phyloP scores from a whole-genome alignment of 805 yeast species.

The Nakazawaea populi region DNA sequence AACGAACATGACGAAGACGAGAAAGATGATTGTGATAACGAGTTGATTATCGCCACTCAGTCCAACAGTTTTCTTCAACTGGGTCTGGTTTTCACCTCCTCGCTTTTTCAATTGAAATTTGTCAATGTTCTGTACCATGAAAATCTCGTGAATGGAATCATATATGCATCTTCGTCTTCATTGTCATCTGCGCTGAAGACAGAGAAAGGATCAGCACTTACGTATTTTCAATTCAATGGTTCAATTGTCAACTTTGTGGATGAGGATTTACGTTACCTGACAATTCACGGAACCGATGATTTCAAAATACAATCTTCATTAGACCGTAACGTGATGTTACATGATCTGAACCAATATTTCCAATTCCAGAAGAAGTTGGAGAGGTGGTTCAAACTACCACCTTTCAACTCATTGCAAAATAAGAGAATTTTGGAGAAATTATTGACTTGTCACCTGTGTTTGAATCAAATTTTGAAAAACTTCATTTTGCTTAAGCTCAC shows the following conservation, averaged over 20 bases:
- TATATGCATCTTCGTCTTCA: not conserved
- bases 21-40: not conserved
- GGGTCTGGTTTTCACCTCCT: not conserved
- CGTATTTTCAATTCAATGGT: constrained; percentile 17
- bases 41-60: not conserved
- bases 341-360: constrained; percentile 19
- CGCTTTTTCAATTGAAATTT: not conserved
- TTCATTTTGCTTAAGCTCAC: constrained; percentile 23
- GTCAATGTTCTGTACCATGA: constrained; percentile 1
- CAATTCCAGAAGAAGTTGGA: constrained; percentile 23
- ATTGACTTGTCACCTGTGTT: constrained; percentile 23
- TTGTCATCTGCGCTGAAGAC: too few relatives aligned
- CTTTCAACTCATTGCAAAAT: constrained; percentile 25
- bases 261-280: constrained; percentile 21
- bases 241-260: constrained; percentile 23
- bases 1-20: not conserved
- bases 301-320: constrained; percentile 13
- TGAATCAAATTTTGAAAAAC: constrained; percentile 21
- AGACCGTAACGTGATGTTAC: constrained; percentile 14
- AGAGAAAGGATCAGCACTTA: too few relatives aligned
- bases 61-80: constrained; percentile 4
- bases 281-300: constrained; percentile 21
- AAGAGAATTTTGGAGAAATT: constrained; percentile 26
- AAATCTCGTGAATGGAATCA: constrained; percentile 3
- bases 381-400: constrained; percentile 31